Evolutionary conservation across 805 yeast genomes (phyloP), one percentile per base, ranked within the genome.

Genomic region (Saccharomycopsis selenospora): DNA sequence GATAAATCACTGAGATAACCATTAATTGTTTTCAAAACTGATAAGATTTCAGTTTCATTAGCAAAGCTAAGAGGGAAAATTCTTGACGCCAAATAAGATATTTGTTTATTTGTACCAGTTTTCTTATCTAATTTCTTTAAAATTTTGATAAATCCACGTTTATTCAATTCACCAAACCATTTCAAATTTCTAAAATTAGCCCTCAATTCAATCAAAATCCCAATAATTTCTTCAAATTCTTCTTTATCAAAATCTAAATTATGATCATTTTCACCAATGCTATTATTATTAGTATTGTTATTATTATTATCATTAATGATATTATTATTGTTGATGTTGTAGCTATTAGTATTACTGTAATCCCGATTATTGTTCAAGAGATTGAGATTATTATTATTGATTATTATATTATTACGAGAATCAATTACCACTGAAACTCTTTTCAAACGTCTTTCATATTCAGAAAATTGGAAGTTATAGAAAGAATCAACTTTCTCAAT

Each of bases 121-220:
- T 88, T 88, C 68, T 91, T 91, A 64, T 91, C 97, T 57, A 90
- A 71, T 60, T 90, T 90, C 67, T 90, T 90, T 60, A 91, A 70
- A 55, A 91, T 91, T 67, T 90, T 90, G 47, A 80, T 76, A 57
- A 89, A 85, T 0, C 96, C 98, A 52, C 95, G 79, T 60, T 84
- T 86, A 69, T 90, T 90, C 58, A 90, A 76, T 60, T 91, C 97
- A 22, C 95, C 95, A 63, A 77, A 90, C 96, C 97, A 91, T 63
- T 86, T 89, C 61, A 90, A 70, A 64, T 89, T 89, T 49, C 96
- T 73, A 53, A 85, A 77, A 51, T 79, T 79, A 14, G 83, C 73
- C 42, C 95, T 73, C 47, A 88, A 69, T 62, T 89, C 96, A 20
- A 88, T 69, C 33, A 90, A 66, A 17, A 88, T 81, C 20, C 77